Evolutionary conservation across 2,329 filamentous ascomycete genomes (phyloP), one percentile per base, ranked within the genome.

Genomic region (Fusarium ambrosium): DNA sequence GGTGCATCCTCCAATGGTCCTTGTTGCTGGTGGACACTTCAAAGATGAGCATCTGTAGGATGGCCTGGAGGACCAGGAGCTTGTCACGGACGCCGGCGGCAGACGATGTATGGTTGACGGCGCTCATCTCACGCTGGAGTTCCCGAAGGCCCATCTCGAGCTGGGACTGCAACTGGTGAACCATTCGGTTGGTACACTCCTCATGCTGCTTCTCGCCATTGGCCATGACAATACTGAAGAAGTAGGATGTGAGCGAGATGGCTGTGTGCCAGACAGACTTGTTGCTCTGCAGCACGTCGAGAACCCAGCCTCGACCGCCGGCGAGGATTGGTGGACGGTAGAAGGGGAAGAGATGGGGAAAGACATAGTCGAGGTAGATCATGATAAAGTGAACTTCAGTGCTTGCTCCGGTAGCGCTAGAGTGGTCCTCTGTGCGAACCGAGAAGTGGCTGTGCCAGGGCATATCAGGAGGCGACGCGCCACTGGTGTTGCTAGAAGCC

Each of bases 301-400:
- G 82, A 32, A 92, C 83, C 91, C 90, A 92, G 29, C 88, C 86
- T 59, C 88, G 86, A 16, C 90, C 90, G n/a, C 89, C 87, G 66
- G 88, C 84, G 4, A 89, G 83, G 7, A 90, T 78, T 3, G 85
- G 84, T 1, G 91, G 90, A 4, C 86, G 86, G 80, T 92, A 92
- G 78, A 91, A 89, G 3, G 91, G 91, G 77, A 90, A 92, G 1
- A 92, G 81, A 73, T 91, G 89, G 2, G 91, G 90, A 70, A 92
- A 87, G 22, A 92, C 85, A 71, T 89, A 87, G 79, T 92, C 90
- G 55, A 92, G 84, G 77, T 91, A 92, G 66, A 89, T 85, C 86
- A 90, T 89, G 66, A 89, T 81, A 51, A 87, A 85, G 76, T 85
- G 82, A 1, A 85, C 76, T 62, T 83, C 81, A n/a, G 79, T 78